Percentiles rank a stretch among this genome's conserved stretches.
Conservation (phyloP, 2,329 filamentous ascomycete genomes). For the Pyricularia pennisetigena region DNA sequence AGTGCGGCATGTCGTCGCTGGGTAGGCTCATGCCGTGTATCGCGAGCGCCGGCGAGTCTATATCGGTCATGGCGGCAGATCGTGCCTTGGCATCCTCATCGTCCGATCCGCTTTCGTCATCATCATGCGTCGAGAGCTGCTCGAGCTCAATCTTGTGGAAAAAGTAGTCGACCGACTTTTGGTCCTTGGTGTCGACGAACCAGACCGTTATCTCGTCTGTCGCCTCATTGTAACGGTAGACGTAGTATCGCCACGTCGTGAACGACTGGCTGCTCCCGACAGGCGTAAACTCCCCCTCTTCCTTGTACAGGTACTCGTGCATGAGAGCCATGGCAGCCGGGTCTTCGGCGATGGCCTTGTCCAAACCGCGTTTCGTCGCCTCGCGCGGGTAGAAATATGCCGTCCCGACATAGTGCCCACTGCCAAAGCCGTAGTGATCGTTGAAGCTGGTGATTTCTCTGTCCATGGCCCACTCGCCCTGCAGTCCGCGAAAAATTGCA, state of each 20-base stretch:
- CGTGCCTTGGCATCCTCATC: slow-evolving; percentile 17
- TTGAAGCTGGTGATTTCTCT: slow-evolving; percentile 44
- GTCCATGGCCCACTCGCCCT: slow-evolving; percentile 59
- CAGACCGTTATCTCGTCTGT: slow-evolving; percentile 57
- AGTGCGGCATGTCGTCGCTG: slow-evolving; percentile 19
- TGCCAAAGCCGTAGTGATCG: slow-evolving; percentile 41
- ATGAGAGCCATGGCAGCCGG: slow-evolving; percentile 22
- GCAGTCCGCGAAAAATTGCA: slow-evolving; percentile 60
- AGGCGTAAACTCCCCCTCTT: slow-evolving; percentile 55
- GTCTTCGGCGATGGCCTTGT: slow-evolving; percentile 3
- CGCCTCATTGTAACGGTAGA: slow-evolving; percentile 59
- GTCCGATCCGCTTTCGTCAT: slow-evolving; percentile 9
- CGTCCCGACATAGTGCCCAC: slow-evolving; percentile 53
- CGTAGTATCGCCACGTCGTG: slow-evolving; percentile 54
- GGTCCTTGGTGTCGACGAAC: slow-evolving; percentile 60
- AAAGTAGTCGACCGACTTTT: slow-evolving; percentile 55
- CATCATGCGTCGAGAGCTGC: background rate
- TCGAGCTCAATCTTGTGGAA: slow-evolving; percentile 65
- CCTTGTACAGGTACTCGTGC: slow-evolving; percentile 58
- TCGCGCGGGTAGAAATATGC: slow-evolving; percentile 54
- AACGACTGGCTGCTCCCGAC: slow-evolving; percentile 40
- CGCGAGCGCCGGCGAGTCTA: background rate
- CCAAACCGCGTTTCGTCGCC: slow-evolving; percentile 30
- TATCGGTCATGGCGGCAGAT: background rate
- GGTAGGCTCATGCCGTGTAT: background rate